phyloP scores from a whole-genome alignment of 148 eudicot species.

The Camellia lanceoleosa region DNA sequence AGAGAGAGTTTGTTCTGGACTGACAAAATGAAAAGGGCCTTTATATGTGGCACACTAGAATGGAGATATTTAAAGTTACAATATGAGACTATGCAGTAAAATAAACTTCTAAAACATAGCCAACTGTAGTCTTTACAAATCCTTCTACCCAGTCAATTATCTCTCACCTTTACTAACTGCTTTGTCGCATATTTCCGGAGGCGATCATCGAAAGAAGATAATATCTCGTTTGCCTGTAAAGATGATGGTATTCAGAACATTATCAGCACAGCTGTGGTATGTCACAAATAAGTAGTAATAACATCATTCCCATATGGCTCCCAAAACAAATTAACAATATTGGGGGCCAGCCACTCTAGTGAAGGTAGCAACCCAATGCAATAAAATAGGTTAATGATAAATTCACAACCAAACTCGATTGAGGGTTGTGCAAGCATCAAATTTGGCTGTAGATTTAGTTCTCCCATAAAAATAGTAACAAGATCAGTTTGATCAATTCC shows the following conservation, averaged over 20 bases:
- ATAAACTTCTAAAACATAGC: conserved; percentile 2
- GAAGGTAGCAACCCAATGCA: neutral
- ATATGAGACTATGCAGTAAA: neutral
- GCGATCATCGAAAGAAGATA: conserved; percentile 95
- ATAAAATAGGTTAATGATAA: neutral
- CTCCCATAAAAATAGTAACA: neutral
- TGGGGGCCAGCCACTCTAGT: neutral
- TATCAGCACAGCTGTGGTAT: conserved; percentile 7
- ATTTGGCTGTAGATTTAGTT: neutral
- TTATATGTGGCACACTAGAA: neutral
- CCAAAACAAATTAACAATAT: neutral
- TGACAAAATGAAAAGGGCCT: neutral
- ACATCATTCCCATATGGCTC: neutral
- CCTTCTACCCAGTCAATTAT: neutral
- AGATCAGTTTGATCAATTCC: neutral
- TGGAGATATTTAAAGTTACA: neutral
- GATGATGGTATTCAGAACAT: conserved; percentile 9
- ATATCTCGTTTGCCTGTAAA: conserved; percentile 87
- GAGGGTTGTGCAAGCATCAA: neutral
- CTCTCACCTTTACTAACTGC: conserved; percentile 79
- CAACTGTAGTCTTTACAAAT: neutral
- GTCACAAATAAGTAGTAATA: neutral
- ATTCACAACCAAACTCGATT: neutral
- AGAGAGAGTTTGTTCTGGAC: neutral
- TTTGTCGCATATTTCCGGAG: conserved; percentile 75